Evolutionary conservation across 2,329 filamentous ascomycete genomes (phyloP), one percentile per base, ranked within the genome.

Genomic region (Xylariaceae sp.): DNA sequence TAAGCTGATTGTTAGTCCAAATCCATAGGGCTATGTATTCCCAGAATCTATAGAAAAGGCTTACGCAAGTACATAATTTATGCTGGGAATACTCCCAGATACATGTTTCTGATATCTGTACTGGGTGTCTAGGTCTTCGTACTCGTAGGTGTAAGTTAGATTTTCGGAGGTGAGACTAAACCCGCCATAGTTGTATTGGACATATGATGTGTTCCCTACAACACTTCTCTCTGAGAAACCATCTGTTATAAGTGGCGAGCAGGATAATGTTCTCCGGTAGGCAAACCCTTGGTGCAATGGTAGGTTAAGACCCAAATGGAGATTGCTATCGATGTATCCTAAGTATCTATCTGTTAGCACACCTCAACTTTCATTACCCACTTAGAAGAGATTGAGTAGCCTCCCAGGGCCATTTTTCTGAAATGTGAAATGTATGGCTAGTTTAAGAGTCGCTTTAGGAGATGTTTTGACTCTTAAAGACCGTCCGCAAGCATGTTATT

Each of bases 271-370:
- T 12, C 53, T 42, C 45, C 58, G 48, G 38, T 34, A 46, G 5
- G 28, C 42, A 6, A 60, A 14, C 14, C 51, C 49, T 5, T 55
- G 22, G 13, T 56, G 22, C 2, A 13, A 10, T 0, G 49, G 57
- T 0, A 55, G 28, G 18, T 61, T 61, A 1, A 58, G 31, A 1
- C 59, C 59, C 1, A 60, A 43, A 7, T 54, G 16, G 5, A 48
- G 33, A n/a, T 56, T 47, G 47, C 57, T 60, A 17, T 60, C 42
- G 1, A 61, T 40, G 1, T 53, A 56, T 1, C 59, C 59, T 4
- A 47, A 38, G 16, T 38, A 10, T 14, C 34, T 7, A 28, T 28
- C 22, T 7, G 34, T 13, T 9, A 16, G 13, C 34, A 38, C 5
- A 38, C 5, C 34, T 38, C 16, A 9, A 13, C 16, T 38, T 38